Evolutionary conservation across 2,329 filamentous ascomycete species (phyloP).

Genomic region (Penicillium corylophilum): DNA sequence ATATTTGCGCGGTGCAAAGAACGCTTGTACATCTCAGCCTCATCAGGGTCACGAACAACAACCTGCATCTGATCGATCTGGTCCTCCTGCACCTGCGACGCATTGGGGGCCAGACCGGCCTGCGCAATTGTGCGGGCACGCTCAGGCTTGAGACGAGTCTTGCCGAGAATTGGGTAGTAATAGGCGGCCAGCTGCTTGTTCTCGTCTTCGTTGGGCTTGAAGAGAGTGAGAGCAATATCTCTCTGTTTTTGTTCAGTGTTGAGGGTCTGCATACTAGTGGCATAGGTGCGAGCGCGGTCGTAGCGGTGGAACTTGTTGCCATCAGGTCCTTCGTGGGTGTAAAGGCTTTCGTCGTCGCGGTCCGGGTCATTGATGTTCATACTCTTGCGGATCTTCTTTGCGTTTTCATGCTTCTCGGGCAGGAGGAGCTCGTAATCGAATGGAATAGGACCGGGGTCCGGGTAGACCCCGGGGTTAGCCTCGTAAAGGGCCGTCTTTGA

Average conservation of each 20-base stretch:
- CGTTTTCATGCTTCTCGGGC: slow-evolving; percentile 48
- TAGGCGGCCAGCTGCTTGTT: slow-evolving; percentile 56
- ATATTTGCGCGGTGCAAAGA: slow-evolving; percentile 45
- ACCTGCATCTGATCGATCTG: slow-evolving; percentile 56
- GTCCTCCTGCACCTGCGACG: slow-evolving; percentile 44
- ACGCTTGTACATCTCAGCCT: slow-evolving; percentile 50
- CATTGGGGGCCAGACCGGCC: slow-evolving; percentile 40
- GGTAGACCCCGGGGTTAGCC: slow-evolving; percentile 50
- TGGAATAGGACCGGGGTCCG: slow-evolving; percentile 53
- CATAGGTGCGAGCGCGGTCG: slow-evolving; percentile 60
- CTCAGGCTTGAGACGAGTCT: slow-evolving; percentile 56
- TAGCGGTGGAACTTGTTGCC: slow-evolving; percentile 52
- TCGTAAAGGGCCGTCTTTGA: slow-evolving; percentile 50
- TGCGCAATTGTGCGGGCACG: slow-evolving; percentile 45
- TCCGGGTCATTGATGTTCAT: slow-evolving; percentile 55
- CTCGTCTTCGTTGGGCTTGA: slow-evolving; percentile 47
- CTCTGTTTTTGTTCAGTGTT: slow-evolving; percentile 54
- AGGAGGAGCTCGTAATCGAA: slow-evolving; percentile 63
- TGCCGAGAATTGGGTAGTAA: slow-evolving; percentile 61
- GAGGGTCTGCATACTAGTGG: slow-evolving; percentile 55
- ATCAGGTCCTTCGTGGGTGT: slow-evolving; percentile 47
- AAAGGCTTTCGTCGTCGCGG: slow-evolving; percentile 53
- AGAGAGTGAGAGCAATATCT: slow-evolving; percentile 59
- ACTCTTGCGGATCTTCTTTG: slow-evolving; percentile 55
- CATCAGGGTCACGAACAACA: slow-evolving; percentile 51